Evolutionary conservation across 1,284 basidiomycete species (phyloP).

Genomic region (Kalmanozyma brasiliensis): DNA sequence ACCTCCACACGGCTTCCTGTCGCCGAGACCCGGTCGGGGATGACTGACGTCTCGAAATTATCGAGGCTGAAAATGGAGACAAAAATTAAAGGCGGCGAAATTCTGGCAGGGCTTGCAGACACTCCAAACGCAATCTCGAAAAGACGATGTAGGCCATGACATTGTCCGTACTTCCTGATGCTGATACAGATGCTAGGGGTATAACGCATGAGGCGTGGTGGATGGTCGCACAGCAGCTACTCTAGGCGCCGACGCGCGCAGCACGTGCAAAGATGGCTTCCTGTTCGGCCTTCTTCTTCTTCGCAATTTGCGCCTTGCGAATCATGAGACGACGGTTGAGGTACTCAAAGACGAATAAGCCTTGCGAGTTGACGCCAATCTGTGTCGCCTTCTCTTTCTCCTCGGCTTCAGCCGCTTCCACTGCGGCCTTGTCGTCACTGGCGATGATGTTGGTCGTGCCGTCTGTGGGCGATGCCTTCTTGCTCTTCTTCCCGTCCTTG

Average conservation of each 20-base stretch:
- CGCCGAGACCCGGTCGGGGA: constrained; percentile 9
- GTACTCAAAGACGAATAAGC: constrained; percentile 59
- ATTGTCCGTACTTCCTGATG: too few relatives aligned
- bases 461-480: constrained; percentile 9
- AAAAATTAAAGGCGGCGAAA: constrained; percentile 11
- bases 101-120: too few relatives aligned
- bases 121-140: too few relatives aligned
- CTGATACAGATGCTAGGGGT: constrained; percentile 12
- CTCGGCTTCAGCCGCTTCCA: constrained; percentile 13
- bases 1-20: constrained; percentile 24
- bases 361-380: constrained; percentile 47
- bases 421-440: background rate
- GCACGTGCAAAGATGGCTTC: constrained; percentile 58
- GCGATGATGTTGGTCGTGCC: background rate
- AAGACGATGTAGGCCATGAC: too few relatives aligned
- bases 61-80: background rate
- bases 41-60: background rate
- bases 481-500: constrained; percentile 37
- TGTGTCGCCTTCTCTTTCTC: constrained; percentile 42
- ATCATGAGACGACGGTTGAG: constrained; percentile 59
- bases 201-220: constrained; percentile 19
- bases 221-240: background rate
- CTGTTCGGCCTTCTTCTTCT: constrained; percentile 51
- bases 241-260: constrained; percentile 40
- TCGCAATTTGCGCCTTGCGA: constrained; percentile 55